phyloP scores from a whole-genome alignment of 148 eudicot species.

The Fagopyrum esculentum region DNA sequence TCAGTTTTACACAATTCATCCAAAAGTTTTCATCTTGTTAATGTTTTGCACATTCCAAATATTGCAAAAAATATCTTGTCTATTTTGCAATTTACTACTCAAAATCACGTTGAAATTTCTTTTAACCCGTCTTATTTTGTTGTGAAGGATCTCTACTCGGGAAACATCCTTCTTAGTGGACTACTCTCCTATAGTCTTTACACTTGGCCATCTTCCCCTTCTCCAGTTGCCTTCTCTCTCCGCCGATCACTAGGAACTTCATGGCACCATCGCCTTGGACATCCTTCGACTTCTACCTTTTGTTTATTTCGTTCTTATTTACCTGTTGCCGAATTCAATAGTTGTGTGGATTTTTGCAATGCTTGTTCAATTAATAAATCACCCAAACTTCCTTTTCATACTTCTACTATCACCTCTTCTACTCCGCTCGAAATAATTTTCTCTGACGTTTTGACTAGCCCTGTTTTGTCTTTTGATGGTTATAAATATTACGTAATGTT shows the following conservation, averaged over 20 bases:
- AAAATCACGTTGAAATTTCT: background rate
- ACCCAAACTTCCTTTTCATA: constrained; percentile 13
- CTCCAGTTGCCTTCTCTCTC: background rate
- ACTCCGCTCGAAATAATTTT: constrained; percentile 12
- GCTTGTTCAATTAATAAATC: constrained; percentile 15
- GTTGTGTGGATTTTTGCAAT: constrained; percentile 4
- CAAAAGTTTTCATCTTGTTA: background rate
- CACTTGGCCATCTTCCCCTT: background rate
- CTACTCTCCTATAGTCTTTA: background rate
- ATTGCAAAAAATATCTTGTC: constrained; percentile 12
- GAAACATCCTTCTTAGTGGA: background rate
- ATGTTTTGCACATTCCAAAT: constrained; percentile 18
- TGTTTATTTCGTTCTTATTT: background rate
- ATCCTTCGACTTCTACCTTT: constrained; percentile 8
- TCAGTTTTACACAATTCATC: background rate
- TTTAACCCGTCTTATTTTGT: background rate
- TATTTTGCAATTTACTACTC: constrained; percentile 9
- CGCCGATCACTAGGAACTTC: background rate
- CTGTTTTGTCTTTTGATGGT: background rate
- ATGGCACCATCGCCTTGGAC: constrained; percentile 16
- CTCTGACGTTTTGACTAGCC: constrained; percentile 16
- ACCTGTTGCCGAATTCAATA: no score
- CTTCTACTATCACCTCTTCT: background rate
- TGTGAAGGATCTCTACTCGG: background rate
- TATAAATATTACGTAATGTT: constrained; percentile 7